These are phyloP conservation scores for Ceriops tagal DNA, from an alignment of 345 rosid genomes.

Conservation along the genomic window DNA sequence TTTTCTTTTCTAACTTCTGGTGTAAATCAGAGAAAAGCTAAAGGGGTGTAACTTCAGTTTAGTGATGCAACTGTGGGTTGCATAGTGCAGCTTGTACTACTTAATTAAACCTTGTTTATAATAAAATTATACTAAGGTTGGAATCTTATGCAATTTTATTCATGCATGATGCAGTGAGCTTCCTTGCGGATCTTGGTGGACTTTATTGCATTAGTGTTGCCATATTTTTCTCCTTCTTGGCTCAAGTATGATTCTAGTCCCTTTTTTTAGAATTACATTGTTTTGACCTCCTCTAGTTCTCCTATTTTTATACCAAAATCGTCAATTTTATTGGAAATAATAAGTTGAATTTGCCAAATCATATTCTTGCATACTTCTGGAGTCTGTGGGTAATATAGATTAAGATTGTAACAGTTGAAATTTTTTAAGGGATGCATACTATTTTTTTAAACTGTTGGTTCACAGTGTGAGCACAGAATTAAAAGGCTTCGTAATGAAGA, in stretches of 20 bases:
- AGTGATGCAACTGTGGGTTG: conserved; percentile 7
- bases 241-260: conserved; percentile 56
- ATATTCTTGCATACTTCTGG: too few species aligned
- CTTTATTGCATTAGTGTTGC: conserved; percentile 89
- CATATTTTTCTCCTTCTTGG: conserved; percentile 82
- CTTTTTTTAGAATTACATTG: neutral
- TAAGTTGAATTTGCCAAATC: too few species aligned
- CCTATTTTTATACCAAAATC: too few species aligned
- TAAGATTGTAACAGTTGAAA: neutral
- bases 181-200: conserved; percentile 99
- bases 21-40: too few species aligned
- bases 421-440: neutral
- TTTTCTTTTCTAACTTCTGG: neutral
- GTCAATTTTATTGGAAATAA: too few species aligned
- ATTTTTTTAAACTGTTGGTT: conserved; percentile 23
- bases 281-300: neutral
- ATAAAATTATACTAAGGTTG: neutral
- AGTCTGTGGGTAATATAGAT: neutral
- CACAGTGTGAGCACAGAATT: conserved; percentile 76
- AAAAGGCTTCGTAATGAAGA: conserved; percentile 86
- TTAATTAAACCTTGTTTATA: neutral
- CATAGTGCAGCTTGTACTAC: neutral
- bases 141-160: conserved; percentile 9
- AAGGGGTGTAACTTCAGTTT: neutral
- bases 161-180: conserved; percentile 66